Evolutionary conservation across 2,329 filamentous ascomycete species (phyloP).

Genomic region (Aspergillus sojae): DNA sequence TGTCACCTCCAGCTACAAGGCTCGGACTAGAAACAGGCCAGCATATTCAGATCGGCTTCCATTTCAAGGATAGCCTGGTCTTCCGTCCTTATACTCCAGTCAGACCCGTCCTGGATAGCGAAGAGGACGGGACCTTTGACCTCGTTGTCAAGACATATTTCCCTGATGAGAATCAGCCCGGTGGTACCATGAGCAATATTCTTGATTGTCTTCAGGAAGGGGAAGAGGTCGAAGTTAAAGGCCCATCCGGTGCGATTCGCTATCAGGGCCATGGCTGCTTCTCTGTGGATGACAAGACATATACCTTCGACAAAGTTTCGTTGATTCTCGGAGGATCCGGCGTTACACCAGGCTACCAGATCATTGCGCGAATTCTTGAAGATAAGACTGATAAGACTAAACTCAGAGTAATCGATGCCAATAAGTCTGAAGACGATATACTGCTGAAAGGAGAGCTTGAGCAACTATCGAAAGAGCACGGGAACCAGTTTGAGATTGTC

Average conservation of each 20-base stretch:
- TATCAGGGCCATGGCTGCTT: slow-evolving; percentile 54
- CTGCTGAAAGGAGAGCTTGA: slow-evolving; percentile 14
- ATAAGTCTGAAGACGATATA: slow-evolving; percentile 17
- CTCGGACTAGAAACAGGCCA: slow-evolving; percentile 56
- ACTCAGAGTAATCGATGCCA: slow-evolving; percentile 26
- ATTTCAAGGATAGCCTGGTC: slow-evolving; percentile 55
- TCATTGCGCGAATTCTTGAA: slow-evolving; percentile 49
- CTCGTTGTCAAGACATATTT: slow-evolving; percentile 45
- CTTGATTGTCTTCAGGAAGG: slow-evolving; percentile 54
- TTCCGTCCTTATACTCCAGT: slow-evolving; percentile 56
- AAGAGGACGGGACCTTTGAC: slow-evolving; percentile 26
- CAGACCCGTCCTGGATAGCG: slow-evolving; percentile 43
- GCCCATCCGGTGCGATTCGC: slow-evolving; percentile 54
- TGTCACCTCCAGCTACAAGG: slow-evolving; percentile 39
- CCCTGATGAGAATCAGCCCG: slow-evolving; percentile 50
- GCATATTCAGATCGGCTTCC: slow-evolving; percentile 57
- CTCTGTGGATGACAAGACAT: slow-evolving; percentile 45
- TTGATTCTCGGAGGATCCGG: slow-evolving; percentile 56
- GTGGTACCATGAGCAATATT: slow-evolving; percentile 58
- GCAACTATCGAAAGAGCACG: slow-evolving; percentile 7
- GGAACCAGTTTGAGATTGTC: slow-evolving; percentile 13
- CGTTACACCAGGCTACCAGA: slow-evolving; percentile 56
- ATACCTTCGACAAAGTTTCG: slow-evolving; percentile 48
- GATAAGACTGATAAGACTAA: slow-evolving; percentile 45
- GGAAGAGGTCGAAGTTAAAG: slow-evolving; percentile 55